These are phyloP conservation scores for Amaranthus hypochondriacus DNA, from an alignment of 148 eudicot species.

Conservation along the genomic window DNA sequence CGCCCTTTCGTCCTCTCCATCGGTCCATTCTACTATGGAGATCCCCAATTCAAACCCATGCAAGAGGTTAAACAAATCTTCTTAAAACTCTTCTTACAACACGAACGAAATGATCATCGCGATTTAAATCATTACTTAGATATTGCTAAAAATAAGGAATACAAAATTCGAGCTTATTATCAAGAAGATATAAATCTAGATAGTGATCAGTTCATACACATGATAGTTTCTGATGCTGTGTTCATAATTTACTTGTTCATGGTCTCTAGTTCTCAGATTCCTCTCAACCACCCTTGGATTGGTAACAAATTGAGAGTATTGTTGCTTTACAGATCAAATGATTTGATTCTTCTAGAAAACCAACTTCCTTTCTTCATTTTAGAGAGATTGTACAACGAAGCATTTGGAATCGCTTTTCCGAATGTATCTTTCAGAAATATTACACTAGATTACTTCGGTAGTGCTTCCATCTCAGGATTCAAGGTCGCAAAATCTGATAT, in stretches of 20 bases:
- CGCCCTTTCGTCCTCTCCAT: conserved; percentile 18
- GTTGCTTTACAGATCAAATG: not conserved
- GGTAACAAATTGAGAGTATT: not conserved
- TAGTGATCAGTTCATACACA: conserved; percentile 6
- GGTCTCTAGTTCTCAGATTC: not conserved
- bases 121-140: conserved; percentile 1
- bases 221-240: conserved; percentile 20
- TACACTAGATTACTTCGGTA: too few relatives aligned
- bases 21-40: conserved; percentile 18
- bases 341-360: conserved; percentile 18
- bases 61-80: conserved; percentile 18
- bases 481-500: too few relatives aligned
- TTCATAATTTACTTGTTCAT: conserved; percentile 13
- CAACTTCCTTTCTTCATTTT: conserved; percentile 27
- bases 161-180: not conserved
- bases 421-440: too few relatives aligned
- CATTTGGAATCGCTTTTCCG: not conserved
- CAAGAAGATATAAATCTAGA: not conserved
- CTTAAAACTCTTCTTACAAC: not conserved
- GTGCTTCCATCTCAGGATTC: too few relatives aligned
- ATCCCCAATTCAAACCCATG: conserved; percentile 11
- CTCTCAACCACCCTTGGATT: not conserved
- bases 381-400: conserved; percentile 8
- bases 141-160: not conserved
- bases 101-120: not conserved